phyloP scores from a whole-genome alignment of 192 early-diverging fungal species.

The Linnemannia zychae region DNA sequence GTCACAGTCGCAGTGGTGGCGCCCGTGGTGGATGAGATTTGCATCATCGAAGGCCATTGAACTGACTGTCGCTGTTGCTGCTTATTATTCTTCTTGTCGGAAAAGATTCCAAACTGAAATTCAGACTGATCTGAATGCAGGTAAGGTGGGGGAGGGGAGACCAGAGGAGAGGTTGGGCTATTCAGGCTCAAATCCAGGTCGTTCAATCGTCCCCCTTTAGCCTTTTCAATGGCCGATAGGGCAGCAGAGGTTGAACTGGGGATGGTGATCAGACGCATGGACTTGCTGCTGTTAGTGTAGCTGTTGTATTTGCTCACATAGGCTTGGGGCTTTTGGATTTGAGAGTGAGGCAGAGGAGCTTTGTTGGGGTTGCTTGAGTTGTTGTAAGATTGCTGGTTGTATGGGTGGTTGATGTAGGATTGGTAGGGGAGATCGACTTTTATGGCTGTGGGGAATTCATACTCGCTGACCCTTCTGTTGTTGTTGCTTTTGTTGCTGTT shows the following conservation, averaged over 20 bases:
- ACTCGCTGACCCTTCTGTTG: not conserved
- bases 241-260: conserved; percentile 14
- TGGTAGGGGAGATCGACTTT: conserved; percentile 42
- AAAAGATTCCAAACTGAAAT: not conserved
- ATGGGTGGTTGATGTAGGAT: conserved; percentile 41
- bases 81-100: conserved; percentile 14
- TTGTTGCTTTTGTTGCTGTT: conserved; percentile 19
- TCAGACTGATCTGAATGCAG: conserved; percentile 23
- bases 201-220: not conserved
- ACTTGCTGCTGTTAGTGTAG: conserved; percentile 47
- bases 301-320: conserved; percentile 36
- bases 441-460: conserved; percentile 21
- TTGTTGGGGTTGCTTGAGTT: not conserved
- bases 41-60: conserved; percentile 37
- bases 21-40: not conserved
- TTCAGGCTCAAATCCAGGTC: conserved; percentile 1
- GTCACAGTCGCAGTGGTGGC: conserved; percentile 20
- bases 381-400: conserved; percentile 18
- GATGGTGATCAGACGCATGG: conserved; percentile 35
- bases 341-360: not conserved
- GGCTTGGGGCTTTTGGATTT: conserved; percentile 9
- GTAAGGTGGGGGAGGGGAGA: conserved; percentile 54
- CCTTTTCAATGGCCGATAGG: conserved; percentile 5
- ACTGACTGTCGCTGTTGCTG: conserved; percentile 9
- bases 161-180: conserved; percentile 35